Percentiles rank a stretch among this genome's conserved stretches.
Evolutionary conservation across 495 filamentous ascomycete genomes (phyloP).

Genomic region (Pyrenopolyporus hunteri): DNA sequence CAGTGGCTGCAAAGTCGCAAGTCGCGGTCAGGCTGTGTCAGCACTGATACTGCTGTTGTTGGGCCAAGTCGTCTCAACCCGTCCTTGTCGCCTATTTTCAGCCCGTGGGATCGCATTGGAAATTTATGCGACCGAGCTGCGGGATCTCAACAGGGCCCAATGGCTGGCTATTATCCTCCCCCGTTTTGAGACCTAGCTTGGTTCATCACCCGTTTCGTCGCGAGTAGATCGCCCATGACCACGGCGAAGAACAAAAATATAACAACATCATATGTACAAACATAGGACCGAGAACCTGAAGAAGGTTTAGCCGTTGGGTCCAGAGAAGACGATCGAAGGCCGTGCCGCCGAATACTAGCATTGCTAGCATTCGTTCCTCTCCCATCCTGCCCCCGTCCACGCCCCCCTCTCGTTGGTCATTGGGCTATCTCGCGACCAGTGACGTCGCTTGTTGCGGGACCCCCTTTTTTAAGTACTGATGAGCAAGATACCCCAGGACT

Average conservation of each 20-base stretch:
- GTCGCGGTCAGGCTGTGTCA: constrained; percentile 22
- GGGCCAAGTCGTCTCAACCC: constrained; percentile 27
- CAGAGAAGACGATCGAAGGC: neutral
- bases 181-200: constrained; percentile 20
- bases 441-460: constrained; percentile 27
- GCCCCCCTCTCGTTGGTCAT: constrained; percentile 22
- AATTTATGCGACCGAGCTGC: constrained; percentile 30
- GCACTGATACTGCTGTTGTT: constrained; percentile 20
- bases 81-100: constrained; percentile 30
- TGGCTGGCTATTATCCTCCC: neutral
- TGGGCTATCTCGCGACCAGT: constrained; percentile 28
- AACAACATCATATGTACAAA: no score
- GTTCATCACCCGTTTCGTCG: constrained; percentile 31
- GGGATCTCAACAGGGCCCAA: constrained; percentile 23
- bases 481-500: constrained; percentile 14
- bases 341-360: neutral
- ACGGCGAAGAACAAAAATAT: neutral
- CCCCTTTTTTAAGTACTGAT: constrained; percentile 23
- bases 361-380: no score
- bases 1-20: no score
- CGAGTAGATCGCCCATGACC: constrained; percentile 1
- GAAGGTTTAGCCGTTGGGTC: neutral
- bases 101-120: constrained; percentile 39
- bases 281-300: constrained; percentile 20
- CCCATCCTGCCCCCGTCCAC: neutral